phyloP scores from a whole-genome alignment of 78 protist species.

The Bodo saltans region DNA sequence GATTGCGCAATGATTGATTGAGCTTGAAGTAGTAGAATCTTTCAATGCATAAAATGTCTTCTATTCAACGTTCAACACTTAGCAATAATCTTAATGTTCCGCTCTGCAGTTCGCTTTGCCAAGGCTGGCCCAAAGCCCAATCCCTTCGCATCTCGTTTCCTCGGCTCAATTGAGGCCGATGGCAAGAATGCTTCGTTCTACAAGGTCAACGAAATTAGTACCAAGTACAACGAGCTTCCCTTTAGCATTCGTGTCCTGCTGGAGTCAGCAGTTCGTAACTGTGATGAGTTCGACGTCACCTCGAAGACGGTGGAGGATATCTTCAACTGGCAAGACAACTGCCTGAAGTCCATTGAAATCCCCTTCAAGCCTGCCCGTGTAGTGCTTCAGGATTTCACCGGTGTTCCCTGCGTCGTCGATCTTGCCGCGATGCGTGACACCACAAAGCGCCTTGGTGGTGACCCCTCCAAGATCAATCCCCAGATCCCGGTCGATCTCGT shows the following conservation, averaged over 20 bases:
- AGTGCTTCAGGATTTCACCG: conserved; percentile 66
- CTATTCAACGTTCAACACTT: no score
- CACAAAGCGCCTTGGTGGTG: conserved; percentile 72
- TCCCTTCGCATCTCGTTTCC: neutral
- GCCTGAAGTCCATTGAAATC: conserved; percentile 44
- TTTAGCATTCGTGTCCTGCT: conserved; percentile 67
- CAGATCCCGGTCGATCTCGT: conserved; percentile 76
- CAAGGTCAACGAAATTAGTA: conserved; percentile 2
- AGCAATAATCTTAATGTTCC: no score
- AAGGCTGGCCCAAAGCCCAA: conserved; percentile 2
- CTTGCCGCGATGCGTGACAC: conserved; percentile 79
- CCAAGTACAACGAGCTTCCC: conserved; percentile 44
- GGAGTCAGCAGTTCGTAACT: conserved; percentile 67
- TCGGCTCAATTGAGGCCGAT: neutral
- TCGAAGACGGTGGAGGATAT: conserved; percentile 52
- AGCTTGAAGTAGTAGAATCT: no score
- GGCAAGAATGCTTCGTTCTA: neutral
- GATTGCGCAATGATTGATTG: no score
- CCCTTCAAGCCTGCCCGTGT: conserved; percentile 75
- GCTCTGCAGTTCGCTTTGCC: no score
- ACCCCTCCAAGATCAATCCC: conserved; percentile 68
- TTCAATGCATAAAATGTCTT: no score
- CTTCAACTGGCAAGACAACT: conserved; percentile 54
- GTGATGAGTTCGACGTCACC: conserved; percentile 61
- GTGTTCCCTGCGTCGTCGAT: conserved; percentile 72